These are phyloP conservation scores for Vitis rotundifolia DNA, from an alignment of 164 flowering plant genomes.

Conservation along the genomic window DNA sequence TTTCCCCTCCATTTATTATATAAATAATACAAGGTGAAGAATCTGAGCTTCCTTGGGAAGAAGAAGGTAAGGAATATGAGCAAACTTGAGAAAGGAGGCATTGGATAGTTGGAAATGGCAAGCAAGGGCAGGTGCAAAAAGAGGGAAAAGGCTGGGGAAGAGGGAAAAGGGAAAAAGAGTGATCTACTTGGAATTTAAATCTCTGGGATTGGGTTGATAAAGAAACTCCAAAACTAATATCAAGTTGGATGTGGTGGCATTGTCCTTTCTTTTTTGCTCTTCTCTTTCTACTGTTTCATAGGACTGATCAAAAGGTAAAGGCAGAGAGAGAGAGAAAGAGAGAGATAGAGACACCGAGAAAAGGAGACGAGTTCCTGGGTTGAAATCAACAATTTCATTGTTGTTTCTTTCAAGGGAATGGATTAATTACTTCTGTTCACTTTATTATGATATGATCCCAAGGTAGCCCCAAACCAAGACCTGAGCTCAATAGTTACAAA, in stretches of 20 bases:
- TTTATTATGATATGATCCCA: no score
- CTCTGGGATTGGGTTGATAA: conserved; percentile 19
- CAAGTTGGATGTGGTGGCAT: conserved; percentile 17
- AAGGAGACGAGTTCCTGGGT: background rate
- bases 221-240: conserved; percentile 10
- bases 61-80: conserved; percentile 35
- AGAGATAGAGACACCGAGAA: background rate
- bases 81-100: conserved; percentile 62
- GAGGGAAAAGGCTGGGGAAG: conserved; percentile 23
- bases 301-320: conserved; percentile 38
- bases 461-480: no score
- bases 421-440: no score
- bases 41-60: conserved; percentile 50
- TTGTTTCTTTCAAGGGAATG: no score
- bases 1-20: conserved; percentile 22
- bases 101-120: conserved; percentile 42
- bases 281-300: conserved; percentile 41
- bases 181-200: conserved; percentile 42
- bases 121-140: conserved; percentile 63
- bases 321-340: background rate
- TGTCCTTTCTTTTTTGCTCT: conserved; percentile 22
- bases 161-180: conserved; percentile 27
- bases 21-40: conserved; percentile 33
- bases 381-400: no score
- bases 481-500: no score